Evolutionary conservation across 2,329 filamentous ascomycete genomes (phyloP).

Genomic region (Aspergillus sp.): DNA sequence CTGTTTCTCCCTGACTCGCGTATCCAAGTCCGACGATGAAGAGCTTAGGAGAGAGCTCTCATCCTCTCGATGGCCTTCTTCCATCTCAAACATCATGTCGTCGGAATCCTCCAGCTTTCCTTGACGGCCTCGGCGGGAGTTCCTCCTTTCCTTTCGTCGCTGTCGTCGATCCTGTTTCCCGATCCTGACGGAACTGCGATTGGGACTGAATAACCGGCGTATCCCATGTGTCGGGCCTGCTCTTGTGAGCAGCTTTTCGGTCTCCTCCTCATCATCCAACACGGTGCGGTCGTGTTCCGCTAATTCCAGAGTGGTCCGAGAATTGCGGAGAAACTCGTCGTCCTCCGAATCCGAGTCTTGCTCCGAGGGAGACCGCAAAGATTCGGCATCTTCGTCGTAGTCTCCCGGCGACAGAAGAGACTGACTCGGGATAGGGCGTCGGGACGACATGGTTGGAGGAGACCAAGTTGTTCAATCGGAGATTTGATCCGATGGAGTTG

Average conservation of each 20-base stretch:
- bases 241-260: slow-evolving; percentile 48
- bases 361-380: slow-evolving; percentile 61
- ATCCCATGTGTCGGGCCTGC: slow-evolving; percentile 36
- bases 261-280: slow-evolving; percentile 70
- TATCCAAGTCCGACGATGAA: slow-evolving; percentile 56
- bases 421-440: slow-evolving; percentile 25
- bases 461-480: neutral
- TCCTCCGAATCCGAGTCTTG: slow-evolving; percentile 77
- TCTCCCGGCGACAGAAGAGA: slow-evolving; percentile 62
- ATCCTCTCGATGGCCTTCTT: slow-evolving; percentile 67
- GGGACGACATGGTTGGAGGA: slow-evolving; percentile 21
- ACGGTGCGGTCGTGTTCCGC: slow-evolving; percentile 68
- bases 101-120: slow-evolving; percentile 64
- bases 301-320: slow-evolving; percentile 68
- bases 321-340: slow-evolving; percentile 64
- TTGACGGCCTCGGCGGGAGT: slow-evolving; percentile 46
- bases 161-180: slow-evolving; percentile 52
- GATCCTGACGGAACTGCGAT: slow-evolving; percentile 50
- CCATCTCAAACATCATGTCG: slow-evolving; percentile 85
- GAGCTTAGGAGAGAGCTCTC: slow-evolving; percentile 62
- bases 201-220: slow-evolving; percentile 41
- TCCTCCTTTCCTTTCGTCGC: slow-evolving; percentile 48
- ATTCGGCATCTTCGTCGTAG: slow-evolving; percentile 69
- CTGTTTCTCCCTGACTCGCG: slow-evolving; percentile 34
- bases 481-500: neutral